Conservation (phyloP, 1,284 basidiomycete genomes). For the Leccinum griseonigrum region DNA sequence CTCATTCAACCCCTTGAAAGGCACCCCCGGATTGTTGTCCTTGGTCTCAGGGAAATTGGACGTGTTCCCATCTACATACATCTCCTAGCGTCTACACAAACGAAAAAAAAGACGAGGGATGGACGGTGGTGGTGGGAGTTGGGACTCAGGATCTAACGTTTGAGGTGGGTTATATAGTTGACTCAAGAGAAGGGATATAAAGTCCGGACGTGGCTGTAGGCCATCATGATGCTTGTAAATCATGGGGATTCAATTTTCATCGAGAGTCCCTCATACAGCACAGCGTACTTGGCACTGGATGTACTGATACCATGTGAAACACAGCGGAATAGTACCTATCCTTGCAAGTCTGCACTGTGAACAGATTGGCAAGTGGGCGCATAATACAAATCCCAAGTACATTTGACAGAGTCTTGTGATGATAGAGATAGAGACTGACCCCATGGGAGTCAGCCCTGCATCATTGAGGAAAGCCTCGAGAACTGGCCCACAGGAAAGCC, state of each 20-base stretch:
- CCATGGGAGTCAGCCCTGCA: constrained; percentile 63
- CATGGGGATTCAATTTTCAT: not conserved
- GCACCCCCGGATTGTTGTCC: not conserved
- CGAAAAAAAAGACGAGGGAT: constrained; percentile 1
- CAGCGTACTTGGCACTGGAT: not conserved
- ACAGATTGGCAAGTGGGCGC: constrained; percentile 50
- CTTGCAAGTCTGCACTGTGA: constrained; percentile 54
- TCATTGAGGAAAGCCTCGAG: constrained; percentile 62
- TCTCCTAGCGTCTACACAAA: constrained; percentile 2
- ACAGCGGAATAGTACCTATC: constrained; percentile 58
- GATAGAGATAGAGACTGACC: constrained; percentile 70
- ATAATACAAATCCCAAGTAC: not conserved
- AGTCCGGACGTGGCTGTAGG: not conserved
- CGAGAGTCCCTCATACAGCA: not conserved
- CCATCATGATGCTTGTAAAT: not conserved
- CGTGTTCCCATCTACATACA: constrained; percentile 3
- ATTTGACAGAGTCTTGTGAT: not conserved
- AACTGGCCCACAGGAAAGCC: constrained; percentile 70
- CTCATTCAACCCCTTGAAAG: constrained; percentile 1
- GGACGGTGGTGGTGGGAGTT: not conserved
- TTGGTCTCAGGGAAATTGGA: constrained; percentile 2
- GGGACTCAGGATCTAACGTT: constrained; percentile 1
- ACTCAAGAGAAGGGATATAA: not conserved
- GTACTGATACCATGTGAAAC: not conserved
- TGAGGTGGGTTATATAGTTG: not conserved